Conservation (phyloP, 176 grass and related monocot genomes). For the Ensete ventricosum region DNA sequence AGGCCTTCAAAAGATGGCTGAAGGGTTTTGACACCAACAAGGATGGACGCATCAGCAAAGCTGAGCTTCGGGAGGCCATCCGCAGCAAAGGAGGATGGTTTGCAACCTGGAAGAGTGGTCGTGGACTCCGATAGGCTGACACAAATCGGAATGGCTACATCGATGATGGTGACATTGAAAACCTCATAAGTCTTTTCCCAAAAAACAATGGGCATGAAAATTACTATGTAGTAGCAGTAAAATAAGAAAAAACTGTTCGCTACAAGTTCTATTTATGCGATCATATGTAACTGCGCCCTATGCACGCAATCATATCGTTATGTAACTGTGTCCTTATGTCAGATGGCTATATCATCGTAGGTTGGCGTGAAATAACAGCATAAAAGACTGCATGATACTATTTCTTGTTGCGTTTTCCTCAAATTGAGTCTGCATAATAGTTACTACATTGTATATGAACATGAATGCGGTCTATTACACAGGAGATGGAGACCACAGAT, state of each 20-base stretch:
- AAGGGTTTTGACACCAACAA: constrained; percentile 54
- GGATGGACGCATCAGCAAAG: constrained; percentile 46
- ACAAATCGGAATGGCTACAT: constrained; percentile 38
- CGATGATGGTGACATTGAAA: constrained; percentile 42
- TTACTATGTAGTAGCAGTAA: background rate
- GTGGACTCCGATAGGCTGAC: constrained; percentile 27
- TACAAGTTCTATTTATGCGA: too few relatives aligned
- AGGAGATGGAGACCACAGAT: too few relatives aligned
- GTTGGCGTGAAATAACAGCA: too few relatives aligned
- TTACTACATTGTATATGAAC: too few relatives aligned
- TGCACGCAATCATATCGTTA: too few relatives aligned
- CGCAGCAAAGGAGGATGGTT: constrained; percentile 31
- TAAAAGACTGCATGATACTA: too few relatives aligned
- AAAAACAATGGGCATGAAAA: constrained; percentile 39
- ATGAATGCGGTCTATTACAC: too few relatives aligned
- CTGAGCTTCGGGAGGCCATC: constrained; percentile 50
- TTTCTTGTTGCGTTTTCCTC: too few relatives aligned
- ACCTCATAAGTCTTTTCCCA: constrained; percentile 48
- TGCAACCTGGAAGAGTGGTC: constrained; percentile 21
- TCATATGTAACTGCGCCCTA: too few relatives aligned
- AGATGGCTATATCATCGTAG: too few relatives aligned
- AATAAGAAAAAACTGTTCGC: background rate
- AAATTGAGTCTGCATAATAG: too few relatives aligned
- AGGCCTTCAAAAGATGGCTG: constrained; percentile 92
- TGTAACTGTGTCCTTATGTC: too few relatives aligned